These are phyloP conservation scores for Entomortierella lignicola DNA, from an alignment of 192 early-diverging fungal species.

Conservation along the genomic window DNA sequence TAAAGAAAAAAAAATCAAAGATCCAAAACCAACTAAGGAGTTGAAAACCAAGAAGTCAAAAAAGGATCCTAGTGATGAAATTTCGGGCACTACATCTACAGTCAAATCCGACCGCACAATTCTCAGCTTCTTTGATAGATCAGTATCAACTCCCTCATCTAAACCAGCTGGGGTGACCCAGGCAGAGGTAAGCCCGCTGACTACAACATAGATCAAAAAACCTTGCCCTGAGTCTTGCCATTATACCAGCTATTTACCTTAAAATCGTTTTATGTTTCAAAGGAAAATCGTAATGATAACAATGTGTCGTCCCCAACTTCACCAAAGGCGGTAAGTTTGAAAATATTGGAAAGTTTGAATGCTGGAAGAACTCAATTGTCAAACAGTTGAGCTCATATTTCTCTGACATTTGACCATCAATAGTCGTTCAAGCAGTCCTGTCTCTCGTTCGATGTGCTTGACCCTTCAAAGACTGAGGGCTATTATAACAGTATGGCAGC, in stretches of 20 bases:
- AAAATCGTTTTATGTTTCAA: background rate
- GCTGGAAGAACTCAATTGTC: background rate
- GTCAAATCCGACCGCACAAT: constrained; percentile 27
- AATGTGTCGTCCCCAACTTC: background rate
- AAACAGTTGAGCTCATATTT: background rate
- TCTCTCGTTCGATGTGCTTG: constrained; percentile 36
- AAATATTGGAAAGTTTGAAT: too few relatives aligned
- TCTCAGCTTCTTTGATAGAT: constrained; percentile 47
- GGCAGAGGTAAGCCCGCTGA: background rate
- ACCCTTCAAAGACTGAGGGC: constrained; percentile 25
- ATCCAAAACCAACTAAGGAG: constrained; percentile 9
- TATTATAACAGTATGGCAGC: constrained; percentile 30
- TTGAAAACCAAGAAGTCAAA: constrained; percentile 12
- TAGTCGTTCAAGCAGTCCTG: constrained; percentile 49
- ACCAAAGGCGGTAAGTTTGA: constrained; percentile 9
- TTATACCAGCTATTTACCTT: background rate
- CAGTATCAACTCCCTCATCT: background rate
- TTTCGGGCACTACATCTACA: background rate
- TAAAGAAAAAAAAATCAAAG: constrained; percentile 22
- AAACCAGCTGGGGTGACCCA: background rate
- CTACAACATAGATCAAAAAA: too few relatives aligned
- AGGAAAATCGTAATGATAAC: constrained; percentile 7
- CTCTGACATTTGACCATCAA: background rate
- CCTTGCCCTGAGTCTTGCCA: background rate
- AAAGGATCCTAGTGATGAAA: background rate